Conservation (phyloP, 495 filamentous ascomycete genomes). For the Cenococcum geophilum region DNA sequence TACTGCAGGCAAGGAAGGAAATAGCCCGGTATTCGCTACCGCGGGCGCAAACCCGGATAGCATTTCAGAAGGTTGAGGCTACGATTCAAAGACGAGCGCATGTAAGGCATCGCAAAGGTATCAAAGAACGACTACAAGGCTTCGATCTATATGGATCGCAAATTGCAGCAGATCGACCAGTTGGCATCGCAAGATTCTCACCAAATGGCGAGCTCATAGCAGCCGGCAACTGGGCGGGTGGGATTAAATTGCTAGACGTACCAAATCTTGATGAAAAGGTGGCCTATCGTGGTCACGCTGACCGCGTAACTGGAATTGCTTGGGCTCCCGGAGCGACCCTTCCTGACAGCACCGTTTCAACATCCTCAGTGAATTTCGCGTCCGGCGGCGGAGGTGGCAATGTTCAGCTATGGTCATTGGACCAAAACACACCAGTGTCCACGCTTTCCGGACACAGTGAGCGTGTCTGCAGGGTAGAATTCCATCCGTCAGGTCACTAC, state of each 20-base stretch:
- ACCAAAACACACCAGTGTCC: slow-evolving; percentile 70
- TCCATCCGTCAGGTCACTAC: slow-evolving; percentile 87
- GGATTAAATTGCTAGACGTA: slow-evolving; percentile 76
- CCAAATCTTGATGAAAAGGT: slow-evolving; percentile 72
- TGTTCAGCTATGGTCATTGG: slow-evolving; percentile 85
- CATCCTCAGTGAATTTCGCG: slow-evolving; percentile 73
- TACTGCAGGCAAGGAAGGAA: slow-evolving; percentile 69
- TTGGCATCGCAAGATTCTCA: slow-evolving; percentile 85
- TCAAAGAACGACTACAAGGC: slow-evolving; percentile 74
- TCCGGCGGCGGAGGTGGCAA: slow-evolving; percentile 87
- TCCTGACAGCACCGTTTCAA: slow-evolving; percentile 58
- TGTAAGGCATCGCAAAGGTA: slow-evolving; percentile 78
- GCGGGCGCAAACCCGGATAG: slow-evolving; percentile 67
- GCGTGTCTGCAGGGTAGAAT: slow-evolving; percentile 85
- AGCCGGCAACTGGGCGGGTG: slow-evolving; percentile 85
- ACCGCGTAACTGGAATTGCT: slow-evolving; percentile 79
- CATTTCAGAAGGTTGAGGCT: slow-evolving; percentile 69
- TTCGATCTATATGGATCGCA: slow-evolving; percentile 92
- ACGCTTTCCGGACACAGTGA: slow-evolving; percentile 81
- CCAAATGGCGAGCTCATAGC: slow-evolving; percentile 79
- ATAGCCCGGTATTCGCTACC: slow-evolving; percentile 86
- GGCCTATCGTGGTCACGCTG: slow-evolving; percentile 65
- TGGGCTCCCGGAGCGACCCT: slow-evolving; percentile 87
- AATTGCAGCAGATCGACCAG: slow-evolving; percentile 80
- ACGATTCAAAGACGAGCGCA: slow-evolving; percentile 80